Evolutionary conservation across 306 rosid species (phyloP).

Genomic region (Spatholobus suberectus): DNA sequence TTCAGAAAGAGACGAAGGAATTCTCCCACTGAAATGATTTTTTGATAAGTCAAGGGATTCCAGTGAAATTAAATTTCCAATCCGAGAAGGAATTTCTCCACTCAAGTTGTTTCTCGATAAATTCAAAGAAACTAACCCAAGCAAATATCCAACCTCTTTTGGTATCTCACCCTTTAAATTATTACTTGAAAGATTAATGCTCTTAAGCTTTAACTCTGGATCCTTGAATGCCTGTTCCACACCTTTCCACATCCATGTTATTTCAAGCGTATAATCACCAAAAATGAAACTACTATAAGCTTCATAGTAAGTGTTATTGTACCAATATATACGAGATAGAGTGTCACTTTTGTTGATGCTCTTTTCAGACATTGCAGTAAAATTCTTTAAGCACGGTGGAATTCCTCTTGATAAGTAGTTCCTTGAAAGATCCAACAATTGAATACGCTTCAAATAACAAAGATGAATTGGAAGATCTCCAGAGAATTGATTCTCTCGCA

Average conservation of each 20-base stretch:
- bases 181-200: conserved; percentile 1
- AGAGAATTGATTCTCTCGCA: background rate
- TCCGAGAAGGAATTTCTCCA: background rate
- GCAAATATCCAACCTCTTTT: background rate
- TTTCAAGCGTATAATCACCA: background rate
- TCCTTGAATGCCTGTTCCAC: conserved; percentile 5
- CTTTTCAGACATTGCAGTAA: background rate
- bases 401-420: background rate
- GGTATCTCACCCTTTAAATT: background rate
- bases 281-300: background rate
- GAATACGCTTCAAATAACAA: background rate
- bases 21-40: background rate
- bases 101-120: conserved; percentile 13
- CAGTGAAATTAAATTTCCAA: background rate
- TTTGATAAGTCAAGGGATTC: background rate
- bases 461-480: background rate
- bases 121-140: background rate
- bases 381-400: conserved; percentile 22
- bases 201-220: conserved; percentile 26
- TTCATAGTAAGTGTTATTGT: background rate
- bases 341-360: background rate
- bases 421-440: background rate
- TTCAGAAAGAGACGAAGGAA: background rate
- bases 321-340: background rate
- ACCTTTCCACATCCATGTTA: conserved; percentile 10